A percentile compares a stretch with the other conserved stretches of the same genome.
These are phyloP conservation scores for Xylaria hypoxylon DNA, from an alignment of 2,329 filamentous ascomycete species.

Conservation along the genomic window DNA sequence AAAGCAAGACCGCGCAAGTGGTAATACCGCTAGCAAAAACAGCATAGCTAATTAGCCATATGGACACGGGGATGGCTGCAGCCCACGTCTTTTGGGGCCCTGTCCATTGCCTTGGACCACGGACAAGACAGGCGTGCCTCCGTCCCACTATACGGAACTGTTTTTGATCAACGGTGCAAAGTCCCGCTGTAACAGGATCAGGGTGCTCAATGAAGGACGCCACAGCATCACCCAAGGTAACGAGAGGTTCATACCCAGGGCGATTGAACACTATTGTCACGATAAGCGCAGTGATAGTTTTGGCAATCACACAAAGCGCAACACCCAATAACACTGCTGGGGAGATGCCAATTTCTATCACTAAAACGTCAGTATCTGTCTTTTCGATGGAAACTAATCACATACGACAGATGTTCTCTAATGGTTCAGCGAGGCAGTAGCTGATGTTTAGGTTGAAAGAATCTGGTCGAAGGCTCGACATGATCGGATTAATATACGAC, in stretches of 20 bases:
- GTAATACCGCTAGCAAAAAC: constrained; percentile 13
- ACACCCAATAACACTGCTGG: too few species aligned
- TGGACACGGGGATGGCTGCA: constrained; percentile 1
- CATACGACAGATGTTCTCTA: constrained; percentile 38
- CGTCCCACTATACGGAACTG: too few species aligned
- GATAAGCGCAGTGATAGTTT: too few species aligned
- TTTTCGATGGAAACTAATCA: not conserved
- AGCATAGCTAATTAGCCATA: constrained; percentile 16
- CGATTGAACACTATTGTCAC: too few species aligned
- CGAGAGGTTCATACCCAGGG: too few species aligned
- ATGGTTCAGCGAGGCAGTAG: constrained; percentile 41
- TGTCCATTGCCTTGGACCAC: constrained; percentile 2
- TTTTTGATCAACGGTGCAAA: too few species aligned
- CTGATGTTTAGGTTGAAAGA: constrained; percentile 29
- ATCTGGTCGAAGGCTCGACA: constrained; percentile 15
- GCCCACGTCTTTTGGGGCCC: not conserved
- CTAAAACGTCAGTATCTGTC: not conserved
- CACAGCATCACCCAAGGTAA: too few species aligned
- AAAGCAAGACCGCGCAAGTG: not conserved
- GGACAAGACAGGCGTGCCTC: not conserved
- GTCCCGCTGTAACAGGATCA: too few species aligned
- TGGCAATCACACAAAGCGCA: too few species aligned
- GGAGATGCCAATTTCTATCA: too few species aligned
- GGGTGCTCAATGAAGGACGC: too few species aligned
- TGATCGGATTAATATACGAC: too few species aligned